Conservation (phyloP, 306 rosid species). For the Citrullus amarus region DNA sequence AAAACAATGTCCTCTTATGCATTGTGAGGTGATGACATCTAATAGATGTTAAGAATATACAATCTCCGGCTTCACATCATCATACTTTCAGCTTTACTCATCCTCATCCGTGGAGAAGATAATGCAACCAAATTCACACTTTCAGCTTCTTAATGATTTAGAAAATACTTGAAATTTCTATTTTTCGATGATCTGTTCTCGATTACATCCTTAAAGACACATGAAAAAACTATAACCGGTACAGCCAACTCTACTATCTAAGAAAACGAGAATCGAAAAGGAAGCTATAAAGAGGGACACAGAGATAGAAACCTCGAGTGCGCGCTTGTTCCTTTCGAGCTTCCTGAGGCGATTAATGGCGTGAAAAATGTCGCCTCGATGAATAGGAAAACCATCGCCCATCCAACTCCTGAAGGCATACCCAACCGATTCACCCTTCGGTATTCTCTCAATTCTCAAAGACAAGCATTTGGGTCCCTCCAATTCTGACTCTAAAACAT, state of each 20-base stretch:
- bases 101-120: background rate
- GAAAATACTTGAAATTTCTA: background rate
- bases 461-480: conserved; percentile 40
- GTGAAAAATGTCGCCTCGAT: conserved; percentile 62
- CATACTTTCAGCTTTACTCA: background rate
- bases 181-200: background rate
- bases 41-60: background rate
- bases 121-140: background rate
- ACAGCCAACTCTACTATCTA: background rate
- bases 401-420: conserved; percentile 79
- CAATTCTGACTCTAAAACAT: conserved; percentile 8
- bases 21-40: background rate
- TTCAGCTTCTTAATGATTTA: background rate
- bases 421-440: conserved; percentile 40
- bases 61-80: background rate
- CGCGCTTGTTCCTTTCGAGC: conserved; percentile 63
- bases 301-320: conserved; percentile 56
- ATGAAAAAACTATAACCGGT: background rate
- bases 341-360: conserved; percentile 83
- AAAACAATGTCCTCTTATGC: background rate
- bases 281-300: background rate
- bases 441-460: conserved; percentile 61
- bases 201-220: background rate
- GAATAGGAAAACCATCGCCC: conserved; percentile 83
- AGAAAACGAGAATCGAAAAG: background rate